These are phyloP conservation scores for Globisporangium parvum DNA, from an alignment of 352 stramenopile species.

Conservation along the genomic window DNA sequence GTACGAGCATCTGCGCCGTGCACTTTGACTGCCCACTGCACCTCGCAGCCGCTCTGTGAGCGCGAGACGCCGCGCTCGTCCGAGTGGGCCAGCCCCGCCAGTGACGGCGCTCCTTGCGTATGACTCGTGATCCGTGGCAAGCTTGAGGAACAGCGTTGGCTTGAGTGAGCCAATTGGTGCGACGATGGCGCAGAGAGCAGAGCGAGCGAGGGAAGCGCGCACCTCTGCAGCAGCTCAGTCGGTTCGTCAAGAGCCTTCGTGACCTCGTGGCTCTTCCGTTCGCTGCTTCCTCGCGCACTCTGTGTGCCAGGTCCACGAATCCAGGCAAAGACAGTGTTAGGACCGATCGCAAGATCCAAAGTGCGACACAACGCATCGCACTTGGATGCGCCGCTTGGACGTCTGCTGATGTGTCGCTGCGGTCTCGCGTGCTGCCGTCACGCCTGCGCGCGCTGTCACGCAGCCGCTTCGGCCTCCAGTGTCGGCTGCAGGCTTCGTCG, in stretches of 20 bases:
- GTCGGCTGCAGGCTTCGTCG: background rate
- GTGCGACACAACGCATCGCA: conserved; percentile 6
- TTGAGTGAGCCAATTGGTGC: background rate
- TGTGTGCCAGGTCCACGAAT: background rate
- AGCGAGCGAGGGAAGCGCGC: no score
- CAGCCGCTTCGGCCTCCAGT: conserved; percentile 7
- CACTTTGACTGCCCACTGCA: conserved; percentile 39
- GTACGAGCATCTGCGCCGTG: background rate
- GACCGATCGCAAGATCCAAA: no score
- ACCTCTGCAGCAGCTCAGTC: conserved; percentile 2
- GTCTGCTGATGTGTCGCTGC: conserved; percentile 4
- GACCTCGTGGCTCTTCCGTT: background rate
- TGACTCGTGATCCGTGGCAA: background rate
- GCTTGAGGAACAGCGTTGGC: no score
- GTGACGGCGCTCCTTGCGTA: background rate
- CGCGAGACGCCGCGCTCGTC: background rate
- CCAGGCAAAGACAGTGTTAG: background rate
- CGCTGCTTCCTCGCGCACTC: conserved; percentile 25
- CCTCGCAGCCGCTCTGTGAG: conserved; percentile 6
- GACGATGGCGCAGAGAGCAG: no score
- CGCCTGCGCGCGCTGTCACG: conserved; percentile 18
- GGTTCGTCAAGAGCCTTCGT: background rate
- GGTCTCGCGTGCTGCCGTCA: conserved; percentile 4
- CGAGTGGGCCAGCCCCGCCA: background rate
- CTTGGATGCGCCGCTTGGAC: conserved; percentile 25